Evolutionary conservation across 345 rosid genomes (phyloP).

Genomic region (Sisymbrium altissimum): DNA sequence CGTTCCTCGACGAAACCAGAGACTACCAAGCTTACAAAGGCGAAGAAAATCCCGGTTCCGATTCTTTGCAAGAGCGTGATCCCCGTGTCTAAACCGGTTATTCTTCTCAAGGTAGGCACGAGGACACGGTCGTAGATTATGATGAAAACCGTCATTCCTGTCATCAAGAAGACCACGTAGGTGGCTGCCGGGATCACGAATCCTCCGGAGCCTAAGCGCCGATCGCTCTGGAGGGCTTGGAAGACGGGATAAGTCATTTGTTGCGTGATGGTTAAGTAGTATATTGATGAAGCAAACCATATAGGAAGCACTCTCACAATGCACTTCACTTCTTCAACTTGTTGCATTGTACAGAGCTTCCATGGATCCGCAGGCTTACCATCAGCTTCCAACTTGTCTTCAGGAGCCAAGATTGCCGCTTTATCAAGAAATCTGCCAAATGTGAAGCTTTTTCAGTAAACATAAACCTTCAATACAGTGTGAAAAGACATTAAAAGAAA

Average conservation of each 20-base stretch:
- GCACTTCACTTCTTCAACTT: constrained; percentile 73
- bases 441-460: constrained; percentile 3
- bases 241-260: constrained; percentile 55
- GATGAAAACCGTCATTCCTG: constrained; percentile 47
- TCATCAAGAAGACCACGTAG: constrained; percentile 51
- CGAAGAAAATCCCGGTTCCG: constrained; percentile 47
- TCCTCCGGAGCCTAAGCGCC: constrained; percentile 38
- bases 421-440: constrained; percentile 51
- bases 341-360: constrained; percentile 63
- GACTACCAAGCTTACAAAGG: constrained; percentile 35
- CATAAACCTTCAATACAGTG: neutral
- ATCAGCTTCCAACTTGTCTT: constrained; percentile 41
- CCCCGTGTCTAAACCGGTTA: constrained; percentile 45
- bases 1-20: constrained; percentile 45
- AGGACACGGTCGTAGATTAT: constrained; percentile 50
- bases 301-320: constrained; percentile 56
- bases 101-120: constrained; percentile 40
- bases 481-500: neutral
- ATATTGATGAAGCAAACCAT: constrained; percentile 50
- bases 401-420: constrained; percentile 44
- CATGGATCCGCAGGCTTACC: constrained; percentile 56
- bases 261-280: constrained; percentile 39
- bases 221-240: constrained; percentile 60
- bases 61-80: constrained; percentile 44
- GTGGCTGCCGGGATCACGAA: constrained; percentile 62